Base-by-base conservation (phyloP, 1,284 basidiomycete species). In the Ustilago tritici region DNA sequence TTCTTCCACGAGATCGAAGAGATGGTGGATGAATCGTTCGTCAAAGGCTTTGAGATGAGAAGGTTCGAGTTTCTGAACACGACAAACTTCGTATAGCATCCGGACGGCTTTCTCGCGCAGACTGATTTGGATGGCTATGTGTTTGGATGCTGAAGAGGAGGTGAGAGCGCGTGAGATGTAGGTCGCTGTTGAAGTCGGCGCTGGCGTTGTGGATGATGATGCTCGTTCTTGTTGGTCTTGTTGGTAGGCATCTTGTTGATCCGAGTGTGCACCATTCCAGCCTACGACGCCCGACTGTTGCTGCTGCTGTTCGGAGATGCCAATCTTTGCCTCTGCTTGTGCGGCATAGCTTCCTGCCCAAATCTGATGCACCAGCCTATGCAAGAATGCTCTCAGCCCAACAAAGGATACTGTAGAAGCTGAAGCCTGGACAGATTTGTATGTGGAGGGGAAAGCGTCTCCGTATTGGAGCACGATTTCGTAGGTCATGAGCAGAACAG, bases 1-100 rank as follows among this genome's bases (percentile, higher is more conserved):
- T 78, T 93, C 91, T 85, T 99, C 96, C 41, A 99, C 94, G 46
- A 98, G 90, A 69, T 97, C 93, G 80, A 98, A 98, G 46, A 99
- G 87, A 81, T 93, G 91, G 76, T 95, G 92, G 61, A 99, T 92
- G 86, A 98, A 98, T 0, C 88, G 68, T 79, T 95, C 93, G 80
- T 91, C 90, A 84, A 97, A 60, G 32, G 38, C 31, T 6, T 76
- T 70, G 66, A 84, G 68, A 54, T 83, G 78, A 0, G 62, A 62
- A 17, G 63, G 35, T 36, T 81, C 73, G 23, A 84, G 72, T 35
- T 81, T 79, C 56, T 84, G 83, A 1, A 80, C 76, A 36, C 83
- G 78, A 58, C 84, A 82, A 2, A 82, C 61, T 58, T 80, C 73
- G 65, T 74, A 70, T 47, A 57, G 35, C 59, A 85, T 70, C 36